Conservation (phyloP, 2,329 filamentous ascomycete genomes). For the Seiridium cupressi region DNA sequence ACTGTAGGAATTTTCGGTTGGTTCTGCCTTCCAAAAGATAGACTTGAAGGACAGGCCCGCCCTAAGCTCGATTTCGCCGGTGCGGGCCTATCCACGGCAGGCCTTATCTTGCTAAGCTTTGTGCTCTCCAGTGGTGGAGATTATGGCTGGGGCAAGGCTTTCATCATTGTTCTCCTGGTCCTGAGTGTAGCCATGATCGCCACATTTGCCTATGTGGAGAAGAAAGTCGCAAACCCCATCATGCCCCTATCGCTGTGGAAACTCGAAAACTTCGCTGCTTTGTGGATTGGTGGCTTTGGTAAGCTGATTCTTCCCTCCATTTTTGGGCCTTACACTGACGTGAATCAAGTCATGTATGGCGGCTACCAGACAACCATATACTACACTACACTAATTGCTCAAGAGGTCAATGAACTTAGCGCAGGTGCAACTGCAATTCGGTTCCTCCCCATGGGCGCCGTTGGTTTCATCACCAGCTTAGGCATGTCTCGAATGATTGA, state of each 20-base stretch:
- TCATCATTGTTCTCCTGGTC: constrained; percentile 40
- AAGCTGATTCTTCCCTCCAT: neutral
- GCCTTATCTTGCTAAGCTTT: constrained; percentile 41
- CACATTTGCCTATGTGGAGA: constrained; percentile 37
- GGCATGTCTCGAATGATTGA: constrained; percentile 33
- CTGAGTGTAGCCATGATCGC: constrained; percentile 34
- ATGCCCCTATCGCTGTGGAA: constrained; percentile 45
- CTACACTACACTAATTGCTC: constrained; percentile 38
- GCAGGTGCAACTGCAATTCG: constrained; percentile 36
- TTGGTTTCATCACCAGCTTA: constrained; percentile 34
- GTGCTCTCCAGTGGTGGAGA: constrained; percentile 41
- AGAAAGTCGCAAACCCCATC: constrained; percentile 40
- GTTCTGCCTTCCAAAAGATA: constrained; percentile 35
- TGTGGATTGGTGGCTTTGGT: constrained; percentile 41
- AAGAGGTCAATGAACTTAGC: constrained; percentile 35
- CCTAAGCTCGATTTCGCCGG: constrained; percentile 39
- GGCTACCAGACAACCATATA: constrained; percentile 40
- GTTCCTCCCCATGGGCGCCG: constrained; percentile 38
- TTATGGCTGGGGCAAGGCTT: constrained; percentile 43
- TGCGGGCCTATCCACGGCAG: constrained; percentile 37
- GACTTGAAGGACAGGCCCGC: constrained; percentile 26
- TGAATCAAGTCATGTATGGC: constrained; percentile 31
- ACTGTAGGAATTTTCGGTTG: constrained; percentile 21
- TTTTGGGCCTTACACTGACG: neutral
- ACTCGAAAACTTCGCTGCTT: constrained; percentile 40